A percentile compares a stretch with the other conserved stretches of the same genome.
phyloP scores from a whole-genome alignment of 179 eudicot species.

The Patellifolia procumbens region DNA sequence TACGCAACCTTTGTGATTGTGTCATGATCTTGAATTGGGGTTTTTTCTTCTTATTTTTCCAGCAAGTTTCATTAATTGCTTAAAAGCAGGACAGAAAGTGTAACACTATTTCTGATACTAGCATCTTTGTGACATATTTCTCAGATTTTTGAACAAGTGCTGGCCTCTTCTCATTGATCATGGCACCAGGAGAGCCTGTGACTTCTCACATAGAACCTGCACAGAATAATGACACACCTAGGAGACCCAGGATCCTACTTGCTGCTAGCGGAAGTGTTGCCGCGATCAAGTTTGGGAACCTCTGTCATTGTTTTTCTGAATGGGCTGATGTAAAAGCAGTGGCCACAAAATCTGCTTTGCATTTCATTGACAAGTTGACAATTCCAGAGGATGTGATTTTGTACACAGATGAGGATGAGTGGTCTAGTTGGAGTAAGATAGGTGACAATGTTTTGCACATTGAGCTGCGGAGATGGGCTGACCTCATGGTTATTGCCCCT shows the following conservation, averaged over 20 bases:
- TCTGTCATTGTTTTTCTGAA: conserved; percentile 81
- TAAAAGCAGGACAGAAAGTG: not conserved
- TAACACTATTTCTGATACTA: not conserved
- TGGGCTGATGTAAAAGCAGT: conserved; percentile 98
- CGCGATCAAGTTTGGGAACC: conserved; percentile 82
- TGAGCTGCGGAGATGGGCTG: conserved; percentile 88
- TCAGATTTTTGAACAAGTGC: not conserved
- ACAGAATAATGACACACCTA: conserved; percentile 37
- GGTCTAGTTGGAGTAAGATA: conserved; percentile 60
- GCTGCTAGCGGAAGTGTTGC: conserved; percentile 99
- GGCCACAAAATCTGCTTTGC: conserved; percentile 70
- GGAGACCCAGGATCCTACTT: conserved; percentile 80
- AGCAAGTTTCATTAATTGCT: not conserved
- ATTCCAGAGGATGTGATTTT: conserved; percentile 73
- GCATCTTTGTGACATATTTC: not conserved
- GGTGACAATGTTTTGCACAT: conserved; percentile 93
- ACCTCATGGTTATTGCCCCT: conserved; percentile 94
- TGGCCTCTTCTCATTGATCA: conserved; percentile 23
- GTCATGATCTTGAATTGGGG: not conserved
- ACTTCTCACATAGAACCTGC: conserved; percentile 32
- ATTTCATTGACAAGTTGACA: conserved; percentile 62
- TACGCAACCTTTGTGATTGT: not conserved
- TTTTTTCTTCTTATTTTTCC: not conserved
- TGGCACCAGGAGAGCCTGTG: conserved; percentile 42
- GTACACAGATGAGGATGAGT: conserved; percentile 89